Base-by-base conservation (phyloP, 1,284 basidiomycete genomes). In the Ganoderma leucocontextum region DNA sequence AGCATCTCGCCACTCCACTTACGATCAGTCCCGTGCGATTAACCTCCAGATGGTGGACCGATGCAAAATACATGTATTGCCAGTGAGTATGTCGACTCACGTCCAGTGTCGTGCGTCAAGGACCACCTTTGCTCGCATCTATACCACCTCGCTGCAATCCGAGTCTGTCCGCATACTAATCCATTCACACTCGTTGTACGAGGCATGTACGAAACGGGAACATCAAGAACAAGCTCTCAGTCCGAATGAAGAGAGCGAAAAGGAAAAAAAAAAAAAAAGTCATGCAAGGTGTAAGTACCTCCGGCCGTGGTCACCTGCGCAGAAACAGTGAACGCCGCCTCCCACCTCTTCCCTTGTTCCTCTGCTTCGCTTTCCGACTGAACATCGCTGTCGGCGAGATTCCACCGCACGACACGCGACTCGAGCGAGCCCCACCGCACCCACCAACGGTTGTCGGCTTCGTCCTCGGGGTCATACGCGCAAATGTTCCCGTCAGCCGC, bases 381-480 rank as follows among this genome's bases (percentile, higher is more conserved):
- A n/a, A 15, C 15, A 13, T 22, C n/a, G n/a, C n/a, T n/a, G 8
- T 47, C 44, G 8, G 19, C n/a, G n/a, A 57, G 53, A 7, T 10
- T 36, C 29, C 53, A 36, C 53, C 29, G 29, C 29, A 15, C 53
- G 2, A 15, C 8, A 7, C 53, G 35, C 29, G 53, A 57, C 53
- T 33, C 15, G 8, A 57, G 66, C 53, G 44, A 19, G n/a, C 80
- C 80, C 80, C 80, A 81, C 57, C 76, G 66, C 15, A 80, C 76
- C 80, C 80, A 81, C 80, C 80, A 81, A n/a, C n/a, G n/a, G 62
- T 80, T 73, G 62, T 80, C 80, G 25, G 80, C 80, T 63, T 79
- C 78, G 64, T 80, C 80, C 72, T 81, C 79, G 22, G 79, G 78
- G 64, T 81, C 80, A 62, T 80, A 80, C 38, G 73, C 77, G 52